Conservation (phyloP, 2,329 filamentous ascomycete species). For the Trichophyton verrucosum region DNA sequence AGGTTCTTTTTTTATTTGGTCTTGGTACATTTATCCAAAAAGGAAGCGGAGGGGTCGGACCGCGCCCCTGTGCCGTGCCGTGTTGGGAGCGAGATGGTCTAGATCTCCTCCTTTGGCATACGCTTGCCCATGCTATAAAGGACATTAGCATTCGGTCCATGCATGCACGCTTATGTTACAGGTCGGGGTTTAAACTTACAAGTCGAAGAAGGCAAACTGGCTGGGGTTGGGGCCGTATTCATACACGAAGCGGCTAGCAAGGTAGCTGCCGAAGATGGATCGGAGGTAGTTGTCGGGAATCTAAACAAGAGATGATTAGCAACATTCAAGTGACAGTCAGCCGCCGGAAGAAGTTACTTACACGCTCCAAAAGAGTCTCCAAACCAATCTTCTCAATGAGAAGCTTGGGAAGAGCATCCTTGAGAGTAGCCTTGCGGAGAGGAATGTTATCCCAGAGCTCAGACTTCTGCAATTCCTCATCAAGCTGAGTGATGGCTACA, state of each 20-base stretch:
- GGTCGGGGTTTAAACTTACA: constrained; percentile 49
- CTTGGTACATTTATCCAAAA: constrained; percentile 1
- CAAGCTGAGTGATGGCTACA: constrained; percentile 84
- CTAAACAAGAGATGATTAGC: constrained; percentile 28
- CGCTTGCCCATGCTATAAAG: constrained; percentile 11
- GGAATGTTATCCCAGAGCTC: constrained; percentile 77
- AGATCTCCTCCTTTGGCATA: constrained; percentile 11
- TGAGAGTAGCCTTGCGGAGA: constrained; percentile 64
- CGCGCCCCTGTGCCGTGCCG: background rate
- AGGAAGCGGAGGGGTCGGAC: background rate
- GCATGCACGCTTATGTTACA: background rate
- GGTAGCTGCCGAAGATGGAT: constrained; percentile 89
- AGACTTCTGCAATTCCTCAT: constrained; percentile 89
- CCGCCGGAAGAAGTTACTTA: constrained; percentile 29
- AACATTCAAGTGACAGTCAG: constrained; percentile 19
- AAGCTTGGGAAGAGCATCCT: constrained; percentile 73
- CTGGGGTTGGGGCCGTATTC: constrained; percentile 83
- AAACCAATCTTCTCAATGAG: constrained; percentile 82
- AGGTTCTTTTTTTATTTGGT: background rate
- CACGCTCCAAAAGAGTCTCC: constrained; percentile 71
- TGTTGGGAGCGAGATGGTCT: constrained; percentile 3
- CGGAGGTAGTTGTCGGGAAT: constrained; percentile 85
- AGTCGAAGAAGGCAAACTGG: constrained; percentile 98
- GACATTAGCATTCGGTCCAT: background rate
- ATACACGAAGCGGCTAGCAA: constrained; percentile 93